phyloP scores from a whole-genome alignment of 345 rosid species.

The Sonneratia caseolaris region DNA sequence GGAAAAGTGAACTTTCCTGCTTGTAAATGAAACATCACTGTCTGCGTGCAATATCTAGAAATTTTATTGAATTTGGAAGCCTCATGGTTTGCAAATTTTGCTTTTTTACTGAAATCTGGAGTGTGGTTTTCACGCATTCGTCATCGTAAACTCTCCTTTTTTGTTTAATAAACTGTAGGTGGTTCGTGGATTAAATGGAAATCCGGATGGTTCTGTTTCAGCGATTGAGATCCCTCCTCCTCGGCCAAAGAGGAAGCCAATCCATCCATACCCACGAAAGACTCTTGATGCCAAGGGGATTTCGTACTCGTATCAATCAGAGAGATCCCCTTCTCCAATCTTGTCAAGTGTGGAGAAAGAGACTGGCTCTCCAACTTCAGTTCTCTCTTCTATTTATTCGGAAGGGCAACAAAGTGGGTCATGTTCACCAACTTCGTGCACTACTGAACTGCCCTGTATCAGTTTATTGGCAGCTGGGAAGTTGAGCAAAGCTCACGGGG shows the following conservation, averaged over 20 bases:
- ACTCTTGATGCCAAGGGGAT: conserved; percentile 15
- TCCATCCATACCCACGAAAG: conserved; percentile 83
- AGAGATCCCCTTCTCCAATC: conserved; percentile 33
- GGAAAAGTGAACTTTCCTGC: not conserved
- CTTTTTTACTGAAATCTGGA: not conserved
- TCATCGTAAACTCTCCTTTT: not conserved
- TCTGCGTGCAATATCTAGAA: conserved; percentile 5
- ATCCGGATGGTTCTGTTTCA: conserved; percentile 19
- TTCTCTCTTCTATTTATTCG: conserved; percentile 36
- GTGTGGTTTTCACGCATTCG: not conserved
- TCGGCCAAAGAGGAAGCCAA: conserved; percentile 80
- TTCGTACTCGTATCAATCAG: conserved; percentile 17
- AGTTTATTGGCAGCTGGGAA: conserved; percentile 15
- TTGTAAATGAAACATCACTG: not conserved
- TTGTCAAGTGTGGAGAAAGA: conserved; percentile 31
- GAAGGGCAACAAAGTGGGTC: conserved; percentile 39
- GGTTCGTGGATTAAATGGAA: conserved; percentile 34
- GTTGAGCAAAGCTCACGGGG: conserved; percentile 22
- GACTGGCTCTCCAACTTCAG: conserved; percentile 50
- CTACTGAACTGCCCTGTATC: conserved; percentile 30
- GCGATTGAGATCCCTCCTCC: conserved; percentile 81
- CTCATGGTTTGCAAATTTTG: not conserved
- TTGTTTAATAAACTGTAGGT: conserved; percentile 27
- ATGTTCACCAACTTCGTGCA: conserved; percentile 51
- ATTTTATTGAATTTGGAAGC: not conserved